These are phyloP conservation scores for Aspergillus ustus DNA, from an alignment of 2,329 filamentous ascomycete species.

Conservation along the genomic window DNA sequence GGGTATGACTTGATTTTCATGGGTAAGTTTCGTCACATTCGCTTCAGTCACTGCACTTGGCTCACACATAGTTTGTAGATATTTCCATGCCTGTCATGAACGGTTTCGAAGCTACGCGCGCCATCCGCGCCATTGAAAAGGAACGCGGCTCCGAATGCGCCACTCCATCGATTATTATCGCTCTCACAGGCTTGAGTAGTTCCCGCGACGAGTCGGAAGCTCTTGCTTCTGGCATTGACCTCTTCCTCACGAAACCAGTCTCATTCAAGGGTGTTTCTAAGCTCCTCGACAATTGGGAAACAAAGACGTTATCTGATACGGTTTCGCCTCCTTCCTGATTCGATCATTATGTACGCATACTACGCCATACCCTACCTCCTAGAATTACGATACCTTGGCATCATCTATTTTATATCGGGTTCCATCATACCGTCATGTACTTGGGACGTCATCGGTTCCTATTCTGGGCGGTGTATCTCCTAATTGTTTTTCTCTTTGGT, in stretches of 20 bases:
- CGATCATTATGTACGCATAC: background rate
- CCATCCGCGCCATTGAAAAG: conserved; percentile 50
- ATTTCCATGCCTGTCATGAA: conserved; percentile 56
- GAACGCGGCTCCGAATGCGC: conserved; percentile 33
- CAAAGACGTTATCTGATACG: background rate
- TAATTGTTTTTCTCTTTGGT: background rate
- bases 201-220: conserved; percentile 51
- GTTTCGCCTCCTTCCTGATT: background rate
- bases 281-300: conserved; percentile 42
- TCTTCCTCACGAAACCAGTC: conserved; percentile 55
- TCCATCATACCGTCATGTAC: background rate
- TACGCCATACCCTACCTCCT: background rate
- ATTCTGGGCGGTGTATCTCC: background rate
- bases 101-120: conserved; percentile 52
- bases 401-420: background rate
- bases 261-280: conserved; percentile 49
- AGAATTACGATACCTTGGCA: background rate
- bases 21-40: conserved; percentile 29
- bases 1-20: conserved; percentile 54
- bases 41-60: background rate
- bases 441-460: background rate
- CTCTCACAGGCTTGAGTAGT: conserved; percentile 51
- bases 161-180: conserved; percentile 47
- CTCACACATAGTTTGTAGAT: conserved; percentile 29
- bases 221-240: conserved; percentile 48